Evolutionary conservation across 495 filamentous ascomycete species (phyloP).

Genomic region (Aspergillus conjunctus): DNA sequence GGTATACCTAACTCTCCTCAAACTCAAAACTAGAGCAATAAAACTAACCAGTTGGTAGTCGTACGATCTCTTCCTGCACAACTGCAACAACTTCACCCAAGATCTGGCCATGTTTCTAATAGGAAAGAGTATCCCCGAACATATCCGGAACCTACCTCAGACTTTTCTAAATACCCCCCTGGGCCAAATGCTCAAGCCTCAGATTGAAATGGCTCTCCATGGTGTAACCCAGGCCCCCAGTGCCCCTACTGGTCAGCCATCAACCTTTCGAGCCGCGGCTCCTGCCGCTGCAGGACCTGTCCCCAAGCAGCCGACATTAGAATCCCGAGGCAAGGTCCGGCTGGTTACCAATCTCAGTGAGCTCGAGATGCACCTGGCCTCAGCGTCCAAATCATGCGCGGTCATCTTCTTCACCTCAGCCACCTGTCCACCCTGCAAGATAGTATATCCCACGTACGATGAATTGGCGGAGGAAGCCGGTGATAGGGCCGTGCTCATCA

Average conservation of each 20-base stretch:
- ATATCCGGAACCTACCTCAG: conserved; percentile 86
- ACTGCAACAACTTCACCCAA: conserved; percentile 98
- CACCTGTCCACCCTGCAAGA: conserved; percentile 83
- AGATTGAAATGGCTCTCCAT: conserved; percentile 74
- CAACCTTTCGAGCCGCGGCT: conserved; percentile 21
- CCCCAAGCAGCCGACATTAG: conserved; percentile 15
- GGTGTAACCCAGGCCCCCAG: conserved; percentile 61
- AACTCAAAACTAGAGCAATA: conserved; percentile 1
- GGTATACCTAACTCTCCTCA: conserved; percentile 41
- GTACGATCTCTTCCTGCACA: conserved; percentile 87
- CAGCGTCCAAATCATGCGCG: conserved; percentile 66
- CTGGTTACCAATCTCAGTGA: conserved; percentile 56
- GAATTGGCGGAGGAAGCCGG: conserved; percentile 74
- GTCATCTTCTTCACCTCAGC: conserved; percentile 92
- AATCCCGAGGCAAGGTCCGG: conserved; percentile 41
- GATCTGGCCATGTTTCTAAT: conserved; percentile 88
- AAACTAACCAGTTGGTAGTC: conserved; percentile 51
- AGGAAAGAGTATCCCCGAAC: conserved; percentile 84
- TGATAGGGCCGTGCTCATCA: conserved; percentile 73
- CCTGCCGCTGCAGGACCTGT: conserved; percentile 26
- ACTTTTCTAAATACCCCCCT: conserved; percentile 88
- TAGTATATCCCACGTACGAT: conserved; percentile 81
- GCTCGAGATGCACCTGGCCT: conserved; percentile 60
- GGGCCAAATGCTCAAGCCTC: conserved; percentile 84
- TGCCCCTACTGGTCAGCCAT: conserved; percentile 27